Conservation (phyloP, 1,284 basidiomycete genomes). For the Cystobasidium sp. region DNA sequence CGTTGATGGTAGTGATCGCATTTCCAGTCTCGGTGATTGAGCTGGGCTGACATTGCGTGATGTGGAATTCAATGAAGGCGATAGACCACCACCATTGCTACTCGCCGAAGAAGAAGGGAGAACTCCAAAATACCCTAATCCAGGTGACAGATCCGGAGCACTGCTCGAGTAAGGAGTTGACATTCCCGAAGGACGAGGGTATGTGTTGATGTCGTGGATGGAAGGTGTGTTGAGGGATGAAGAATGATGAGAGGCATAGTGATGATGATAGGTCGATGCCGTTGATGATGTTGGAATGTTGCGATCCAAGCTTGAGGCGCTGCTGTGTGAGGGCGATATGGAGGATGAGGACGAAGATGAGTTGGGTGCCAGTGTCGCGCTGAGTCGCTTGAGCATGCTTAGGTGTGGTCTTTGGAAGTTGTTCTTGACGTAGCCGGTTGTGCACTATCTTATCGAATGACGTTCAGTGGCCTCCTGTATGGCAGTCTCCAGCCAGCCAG, state of each 20-base stretch:
- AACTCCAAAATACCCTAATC: slow-evolving; percentile 22
- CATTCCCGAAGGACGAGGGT: slow-evolving; percentile 29
- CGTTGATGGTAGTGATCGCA: background rate
- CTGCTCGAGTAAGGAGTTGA: slow-evolving; percentile 10
- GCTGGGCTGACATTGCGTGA: slow-evolving; percentile 11
- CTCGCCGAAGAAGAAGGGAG: slow-evolving; percentile 2
- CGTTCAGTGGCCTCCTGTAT: too few relatives aligned
- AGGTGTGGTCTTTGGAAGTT: background rate
- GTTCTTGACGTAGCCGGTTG: background rate
- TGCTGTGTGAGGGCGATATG: slow-evolving; percentile 16
- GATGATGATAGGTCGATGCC: background rate
- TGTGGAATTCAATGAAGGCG: background rate
- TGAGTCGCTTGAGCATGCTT: slow-evolving; percentile 42
- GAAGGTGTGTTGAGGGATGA: background rate
- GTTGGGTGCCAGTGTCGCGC: slow-evolving; percentile 14
- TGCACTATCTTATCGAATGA: too few relatives aligned
- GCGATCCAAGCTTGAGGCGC: slow-evolving; percentile 12
- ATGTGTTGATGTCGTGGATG: slow-evolving; percentile 16
- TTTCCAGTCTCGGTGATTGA: background rate
- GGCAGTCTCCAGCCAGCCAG: too few relatives aligned
- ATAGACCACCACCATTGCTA: background rate
- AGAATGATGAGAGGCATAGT: background rate
- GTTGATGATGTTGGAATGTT: slow-evolving; percentile 9
- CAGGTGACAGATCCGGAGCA: slow-evolving; percentile 5
- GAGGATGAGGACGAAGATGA: slow-evolving; percentile 5